These are phyloP conservation scores for Zizania latifolia DNA, from an alignment of 176 grass and related monocot species.

Conservation along the genomic window DNA sequence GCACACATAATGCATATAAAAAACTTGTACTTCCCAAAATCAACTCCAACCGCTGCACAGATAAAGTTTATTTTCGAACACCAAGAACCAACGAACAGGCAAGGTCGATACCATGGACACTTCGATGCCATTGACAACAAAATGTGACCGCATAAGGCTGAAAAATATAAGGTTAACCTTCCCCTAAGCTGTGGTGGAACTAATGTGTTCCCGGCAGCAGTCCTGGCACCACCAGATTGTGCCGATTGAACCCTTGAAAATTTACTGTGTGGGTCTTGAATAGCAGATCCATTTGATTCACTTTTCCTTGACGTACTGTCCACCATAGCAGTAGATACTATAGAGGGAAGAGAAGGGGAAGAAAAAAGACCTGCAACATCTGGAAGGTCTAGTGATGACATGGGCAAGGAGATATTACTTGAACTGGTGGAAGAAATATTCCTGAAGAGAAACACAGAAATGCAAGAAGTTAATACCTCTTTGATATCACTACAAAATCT, in stretches of 20 bases:
- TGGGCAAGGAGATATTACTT: slow-evolving; percentile 29
- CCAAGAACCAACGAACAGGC: too few relatives aligned
- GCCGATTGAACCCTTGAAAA: slow-evolving; percentile 45
- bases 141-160: too few relatives aligned
- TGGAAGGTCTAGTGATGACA: slow-evolving; percentile 72
- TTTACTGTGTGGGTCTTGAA: slow-evolving; percentile 42
- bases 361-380: slow-evolving; percentile 57
- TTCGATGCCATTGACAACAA: too few relatives aligned
- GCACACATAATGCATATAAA: too few relatives aligned
- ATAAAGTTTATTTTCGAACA: too few relatives aligned
- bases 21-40: too few relatives aligned
- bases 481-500: neutral
- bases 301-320: slow-evolving; percentile 70
- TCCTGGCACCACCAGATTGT: slow-evolving; percentile 39
- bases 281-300: slow-evolving; percentile 66
- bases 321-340: slow-evolving; percentile 30
- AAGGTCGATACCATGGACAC: too few relatives aligned
- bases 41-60: too few relatives aligned
- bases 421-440: slow-evolving; percentile 11
- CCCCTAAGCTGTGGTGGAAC: slow-evolving; percentile 82
- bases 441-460: neutral
- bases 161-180: slow-evolving; percentile 63
- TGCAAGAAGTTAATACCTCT: neutral
- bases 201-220: slow-evolving; percentile 32
- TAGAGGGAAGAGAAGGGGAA: slow-evolving; percentile 19